A percentile compares a stretch with the other conserved stretches of the same genome.
phyloP scores from a whole-genome alignment of 2,329 filamentous ascomycete genomes.

The Aspergillus bombycis region DNA sequence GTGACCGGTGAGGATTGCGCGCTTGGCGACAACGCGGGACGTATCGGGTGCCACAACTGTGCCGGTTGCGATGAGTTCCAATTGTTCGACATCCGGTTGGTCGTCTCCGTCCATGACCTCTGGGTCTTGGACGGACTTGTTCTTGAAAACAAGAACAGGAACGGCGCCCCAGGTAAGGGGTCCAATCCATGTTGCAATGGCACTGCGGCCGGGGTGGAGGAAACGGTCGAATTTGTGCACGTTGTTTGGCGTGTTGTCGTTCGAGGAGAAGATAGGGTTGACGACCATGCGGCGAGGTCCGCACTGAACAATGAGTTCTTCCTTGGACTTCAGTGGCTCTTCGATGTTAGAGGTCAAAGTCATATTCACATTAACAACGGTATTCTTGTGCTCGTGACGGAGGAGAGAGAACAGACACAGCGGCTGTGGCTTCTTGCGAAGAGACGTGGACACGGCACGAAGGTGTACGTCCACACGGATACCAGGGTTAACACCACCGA shows the following conservation, averaged over 20 bases:
- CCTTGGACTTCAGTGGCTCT: conserved; percentile 83
- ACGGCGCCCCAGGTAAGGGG: conserved; percentile 93
- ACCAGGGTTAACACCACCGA: conserved; percentile 84
- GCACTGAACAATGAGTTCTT: conserved; percentile 88
- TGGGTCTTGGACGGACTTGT: conserved; percentile 35
- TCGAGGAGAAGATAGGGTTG: conserved; percentile 86
- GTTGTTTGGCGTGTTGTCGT: conserved; percentile 90
- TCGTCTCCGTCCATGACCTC: conserved; percentile 51
- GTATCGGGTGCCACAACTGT: conserved; percentile 79
- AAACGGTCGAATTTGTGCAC: conserved; percentile 96
- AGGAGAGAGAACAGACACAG: conserved; percentile 82
- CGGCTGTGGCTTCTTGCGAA: conserved; percentile 60
- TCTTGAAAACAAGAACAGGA: conserved; percentile 85
- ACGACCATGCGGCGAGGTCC: conserved; percentile 84
- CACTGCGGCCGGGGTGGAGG: conserved; percentile 86
- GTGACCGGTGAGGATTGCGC: conserved; percentile 90
- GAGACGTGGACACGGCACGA: conserved; percentile 57
- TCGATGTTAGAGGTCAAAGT: conserved; percentile 77
- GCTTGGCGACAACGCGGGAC: conserved; percentile 83
- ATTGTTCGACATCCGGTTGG: conserved; percentile 46
- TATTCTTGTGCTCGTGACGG: conserved; percentile 92
- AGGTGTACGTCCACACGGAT: conserved; percentile 82
- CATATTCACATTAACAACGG: conserved; percentile 86
- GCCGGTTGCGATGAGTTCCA: conserved; percentile 82
- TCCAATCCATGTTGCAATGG: conserved; percentile 85